Evolutionary conservation across 306 rosid genomes (phyloP), one percentile per base, ranked within the genome.

Genomic region (Luffa aegyptiaca): DNA sequence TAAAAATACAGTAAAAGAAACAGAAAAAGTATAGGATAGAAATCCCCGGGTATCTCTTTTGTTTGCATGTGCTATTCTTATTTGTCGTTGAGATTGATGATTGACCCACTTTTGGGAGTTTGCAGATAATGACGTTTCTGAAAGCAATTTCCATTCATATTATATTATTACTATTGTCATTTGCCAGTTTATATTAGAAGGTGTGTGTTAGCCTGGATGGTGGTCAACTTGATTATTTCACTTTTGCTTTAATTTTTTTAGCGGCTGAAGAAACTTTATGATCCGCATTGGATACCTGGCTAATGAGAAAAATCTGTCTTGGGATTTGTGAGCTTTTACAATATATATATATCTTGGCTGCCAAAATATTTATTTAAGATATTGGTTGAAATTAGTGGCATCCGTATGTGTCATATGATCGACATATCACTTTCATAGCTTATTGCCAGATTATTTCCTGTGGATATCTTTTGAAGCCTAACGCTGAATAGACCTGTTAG

Each of bases 121-220:
- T 79, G 65, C 65, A 78, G 97, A 93, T 74, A 83, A 89, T 87
- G 92, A 93, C 92, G 79, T 92, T 77, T 84, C 78, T 83, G 83
- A 79, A 79, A 85, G 86, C 80, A 81, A 78, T 71, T 33, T 70
- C 75, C 80, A 72, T 66, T 55, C 26, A 52, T 75, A 1, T 80
- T 42, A 46, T 71, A 77, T 59, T 80, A 78, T 20, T 21, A 45
- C 57, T 46, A 37, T 80, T 66, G 77, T 49, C 58, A 39, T 80
- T 68, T 68, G 77, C 66, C 66, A 52, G 77, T 65, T 80, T 69
- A 46, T 49, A 17, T 52, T 41, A 37, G 18, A 31, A 45, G 35
- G 18, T 79, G 75, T 74, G 12, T 74, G 5, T 49, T 57, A 41
- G 80, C 39, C 11, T 3, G 69, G 46, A 44, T 72, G 31, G 36